Evolutionary conservation across 1,139 yeast genomes (phyloP).

Genomic region (Geotrichum candidum): DNA sequence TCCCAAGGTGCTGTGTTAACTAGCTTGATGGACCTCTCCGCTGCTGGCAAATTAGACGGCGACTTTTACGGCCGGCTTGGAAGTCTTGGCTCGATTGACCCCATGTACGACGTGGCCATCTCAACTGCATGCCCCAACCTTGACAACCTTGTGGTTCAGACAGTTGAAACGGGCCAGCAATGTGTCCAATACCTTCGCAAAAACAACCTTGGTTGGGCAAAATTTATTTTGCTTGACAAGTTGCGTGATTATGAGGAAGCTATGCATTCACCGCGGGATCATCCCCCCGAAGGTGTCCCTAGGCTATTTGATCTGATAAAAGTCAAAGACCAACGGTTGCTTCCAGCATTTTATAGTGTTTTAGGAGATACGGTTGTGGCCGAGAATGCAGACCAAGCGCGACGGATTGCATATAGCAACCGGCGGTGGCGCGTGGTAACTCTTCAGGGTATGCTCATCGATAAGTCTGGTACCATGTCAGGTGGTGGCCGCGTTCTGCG

Average conservation of each 20-base stretch:
- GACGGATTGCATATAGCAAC: slow-evolving; percentile 79
- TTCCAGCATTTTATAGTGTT: slow-evolving; percentile 86
- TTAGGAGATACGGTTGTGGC: slow-evolving; percentile 86
- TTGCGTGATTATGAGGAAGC: slow-evolving; percentile 54
- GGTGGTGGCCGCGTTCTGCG: slow-evolving; percentile 84
- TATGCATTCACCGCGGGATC: slow-evolving; percentile 58
- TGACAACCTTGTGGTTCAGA: slow-evolving; percentile 90
- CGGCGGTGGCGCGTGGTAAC: slow-evolving; percentile 86
- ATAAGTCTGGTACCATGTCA: slow-evolving; percentile 90
- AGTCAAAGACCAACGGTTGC: slow-evolving; percentile 60
- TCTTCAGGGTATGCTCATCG: slow-evolving; percentile 88
- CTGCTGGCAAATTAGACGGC: slow-evolving; percentile 79
- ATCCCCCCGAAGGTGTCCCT: slow-evolving; percentile 74
- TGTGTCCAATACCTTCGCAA: slow-evolving; percentile 84
- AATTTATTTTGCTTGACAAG: slow-evolving; percentile 75
- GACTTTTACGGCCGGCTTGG: slow-evolving; percentile 81
- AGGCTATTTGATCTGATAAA: slow-evolving; percentile 77
- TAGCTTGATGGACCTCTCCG: slow-evolving; percentile 62
- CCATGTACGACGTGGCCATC: slow-evolving; percentile 82
- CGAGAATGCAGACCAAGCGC: slow-evolving; percentile 69
- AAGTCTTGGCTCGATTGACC: slow-evolving; percentile 82
- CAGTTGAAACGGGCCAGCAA: slow-evolving; percentile 86
- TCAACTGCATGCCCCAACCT: slow-evolving; percentile 92
- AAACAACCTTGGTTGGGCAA: slow-evolving; percentile 82
- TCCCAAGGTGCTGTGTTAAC: slow-evolving; percentile 70